Base-by-base conservation (phyloP, 116 monocot species). In the Dioscorea cayenensis region DNA sequence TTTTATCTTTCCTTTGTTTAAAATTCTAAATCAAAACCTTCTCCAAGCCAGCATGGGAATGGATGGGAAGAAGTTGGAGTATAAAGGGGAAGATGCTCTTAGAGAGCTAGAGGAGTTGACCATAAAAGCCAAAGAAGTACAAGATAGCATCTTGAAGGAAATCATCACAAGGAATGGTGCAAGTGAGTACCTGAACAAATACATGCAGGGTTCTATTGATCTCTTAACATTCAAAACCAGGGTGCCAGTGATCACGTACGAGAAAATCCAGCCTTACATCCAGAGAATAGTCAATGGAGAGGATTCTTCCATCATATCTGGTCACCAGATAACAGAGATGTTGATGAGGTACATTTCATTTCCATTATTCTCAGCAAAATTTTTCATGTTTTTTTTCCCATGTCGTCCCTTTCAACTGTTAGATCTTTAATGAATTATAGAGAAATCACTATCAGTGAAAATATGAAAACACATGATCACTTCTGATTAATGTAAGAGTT, bases 201-300 rank as follows among this genome's bases (percentile, higher is more conserved):
- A 80, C 66, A 77, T 86, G 79, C 36, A 80, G 32, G 86, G 86
- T 17, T 76, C 72, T 61, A 68, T 59, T 14, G 77, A 80, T 71
- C 68, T 63, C 27, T 63, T 21, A 16, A 62, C 28, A 18, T 86
- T 74, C 72, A 83, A 83, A 75, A 50, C 61, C 10, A 59, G 27
- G 49, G 83, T 86, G 60, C 86, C 86, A 0, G 72, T 86, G 55
- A 68, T 86, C 64, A 77, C 74, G 1, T 86, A 86, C 32, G 66
- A 67, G 16, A 68, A 22, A 6, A 51, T 86, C 49, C 75, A 49
- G 5, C 83, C 83, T 16, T 82, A 80, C 70, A 77, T 86, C 21
- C 77, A 77, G 28, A 79, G 86, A 64, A 77, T 86, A 51, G 77
- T 80, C 6, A 77, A 82, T 82, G 83, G 86, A 14, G 80, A 80